These are phyloP conservation scores for Cystobasidium slooffiae DNA, from an alignment of 1,284 basidiomycete genomes.

Conservation along the genomic window DNA sequence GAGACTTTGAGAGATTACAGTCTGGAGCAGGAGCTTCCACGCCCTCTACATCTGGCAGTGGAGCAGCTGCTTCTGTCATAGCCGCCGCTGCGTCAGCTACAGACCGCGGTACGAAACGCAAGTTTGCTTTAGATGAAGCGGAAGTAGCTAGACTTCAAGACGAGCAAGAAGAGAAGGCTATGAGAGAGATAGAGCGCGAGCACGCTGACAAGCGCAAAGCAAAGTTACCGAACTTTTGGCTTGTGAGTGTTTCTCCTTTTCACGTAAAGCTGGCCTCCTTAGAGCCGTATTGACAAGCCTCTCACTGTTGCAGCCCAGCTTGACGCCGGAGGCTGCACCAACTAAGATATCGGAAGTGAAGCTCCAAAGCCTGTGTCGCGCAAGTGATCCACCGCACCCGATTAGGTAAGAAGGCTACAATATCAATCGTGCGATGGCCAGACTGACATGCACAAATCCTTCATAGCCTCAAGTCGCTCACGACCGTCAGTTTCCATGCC, in stretches of 20 bases:
- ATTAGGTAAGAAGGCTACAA: conserved; percentile 65
- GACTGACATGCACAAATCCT: conserved; percentile 2
- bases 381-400: conserved; percentile 72
- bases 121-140: conserved; percentile 74
- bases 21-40: conserved; percentile 57
- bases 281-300: background rate
- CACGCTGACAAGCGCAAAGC: conserved; percentile 73
- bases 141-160: conserved; percentile 71
- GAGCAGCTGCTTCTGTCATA: background rate
- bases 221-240: conserved; percentile 93
- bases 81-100: background rate
- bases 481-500: conserved; percentile 58
- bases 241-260: conserved; percentile 55
- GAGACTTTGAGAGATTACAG: conserved; percentile 83
- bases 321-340: conserved; percentile 75
- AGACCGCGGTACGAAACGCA: conserved; percentile 67
- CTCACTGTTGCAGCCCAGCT: conserved; percentile 62
- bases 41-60: background rate
- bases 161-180: conserved; percentile 82
- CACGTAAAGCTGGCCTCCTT: background rate
- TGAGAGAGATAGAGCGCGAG: conserved; percentile 78
- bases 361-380: conserved; percentile 81
- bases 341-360: conserved; percentile 75
- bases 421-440: background rate
- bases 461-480: conserved; percentile 51